phyloP scores from a whole-genome alignment of 495 filamentous ascomycete species.

The Hypoxylon fuscum region DNA sequence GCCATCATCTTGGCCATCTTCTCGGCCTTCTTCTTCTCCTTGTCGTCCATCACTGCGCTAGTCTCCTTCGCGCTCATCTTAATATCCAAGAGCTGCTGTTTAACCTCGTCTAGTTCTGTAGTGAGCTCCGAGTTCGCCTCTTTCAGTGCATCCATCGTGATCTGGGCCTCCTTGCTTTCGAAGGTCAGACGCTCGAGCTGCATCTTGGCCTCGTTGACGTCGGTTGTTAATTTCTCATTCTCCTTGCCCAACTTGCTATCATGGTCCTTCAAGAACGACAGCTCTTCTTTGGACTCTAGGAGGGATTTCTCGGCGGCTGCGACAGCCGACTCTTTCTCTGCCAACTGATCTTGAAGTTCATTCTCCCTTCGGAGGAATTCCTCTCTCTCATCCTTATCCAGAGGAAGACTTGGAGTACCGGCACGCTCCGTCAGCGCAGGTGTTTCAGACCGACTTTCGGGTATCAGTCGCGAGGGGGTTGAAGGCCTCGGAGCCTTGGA shows the following conservation, averaged over 20 bases:
- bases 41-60: slow-evolving; percentile 85
- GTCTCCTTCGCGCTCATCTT: slow-evolving; percentile 96
- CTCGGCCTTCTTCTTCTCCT: slow-evolving; percentile 97
- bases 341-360: slow-evolving; percentile 93
- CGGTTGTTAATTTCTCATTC: slow-evolving; percentile 82
- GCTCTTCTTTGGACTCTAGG: slow-evolving; percentile 82
- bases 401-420: slow-evolving; percentile 82
- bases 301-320: slow-evolving; percentile 79
- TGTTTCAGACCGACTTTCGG: slow-evolving; percentile 83
- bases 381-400: slow-evolving; percentile 96
- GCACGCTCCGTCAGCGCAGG: slow-evolving; percentile 74
- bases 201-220: slow-evolving; percentile 93
- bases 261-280: slow-evolving; percentile 81
- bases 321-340: slow-evolving; percentile 88
- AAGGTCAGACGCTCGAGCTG: slow-evolving; percentile 93
- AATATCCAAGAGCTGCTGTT: slow-evolving; percentile 94
- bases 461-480: slow-evolving; percentile 81
- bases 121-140: slow-evolving; percentile 95
- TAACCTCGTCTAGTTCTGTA: slow-evolving; percentile 89
- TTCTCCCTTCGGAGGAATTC: slow-evolving; percentile 96
- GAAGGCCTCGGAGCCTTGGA: slow-evolving; percentile 70
- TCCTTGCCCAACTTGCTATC: slow-evolving; percentile 80
- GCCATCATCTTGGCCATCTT: slow-evolving; percentile 99
- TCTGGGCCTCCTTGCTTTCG: slow-evolving; percentile 94
- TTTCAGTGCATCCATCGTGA: slow-evolving; percentile 97